Conservation (phyloP, 768 basidiomycete genomes). For the Pulveroboletus sp. region DNA sequence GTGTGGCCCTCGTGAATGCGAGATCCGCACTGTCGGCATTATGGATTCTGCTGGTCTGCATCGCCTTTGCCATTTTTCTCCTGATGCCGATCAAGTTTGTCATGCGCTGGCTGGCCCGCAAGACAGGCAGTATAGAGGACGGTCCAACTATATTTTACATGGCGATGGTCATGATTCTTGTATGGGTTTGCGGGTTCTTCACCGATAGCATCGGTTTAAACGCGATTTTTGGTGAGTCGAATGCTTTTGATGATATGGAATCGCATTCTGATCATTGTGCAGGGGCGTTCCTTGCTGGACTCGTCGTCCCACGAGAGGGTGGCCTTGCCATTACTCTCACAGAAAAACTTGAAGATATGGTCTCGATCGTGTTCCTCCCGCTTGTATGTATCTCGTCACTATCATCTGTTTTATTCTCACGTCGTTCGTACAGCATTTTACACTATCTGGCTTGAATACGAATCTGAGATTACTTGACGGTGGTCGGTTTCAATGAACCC, state of each 20-base stretch:
- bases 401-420: background rate
- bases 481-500: slow-evolving; percentile 37
- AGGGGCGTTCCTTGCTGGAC: slow-evolving; percentile 81
- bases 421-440: slow-evolving; percentile 66
- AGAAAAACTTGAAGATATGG: slow-evolving; percentile 94
- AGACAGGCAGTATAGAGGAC: slow-evolving; percentile 76
- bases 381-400: slow-evolving; percentile 42
- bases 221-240: slow-evolving; percentile 73
- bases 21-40: slow-evolving; percentile 78
- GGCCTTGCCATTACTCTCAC: slow-evolving; percentile 84
- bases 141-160: slow-evolving; percentile 89
- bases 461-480: slow-evolving; percentile 80
- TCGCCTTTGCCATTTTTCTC: slow-evolving; percentile 73
- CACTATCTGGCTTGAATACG: slow-evolving; percentile 86
- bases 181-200: slow-evolving; percentile 88
- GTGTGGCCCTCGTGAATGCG: slow-evolving; percentile 89
- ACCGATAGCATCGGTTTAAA: slow-evolving; percentile 94
- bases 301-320: slow-evolving; percentile 84
- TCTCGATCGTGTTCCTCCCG: slow-evolving; percentile 84
- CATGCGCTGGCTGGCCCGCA: slow-evolving; percentile 68
- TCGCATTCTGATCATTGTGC: background rate
- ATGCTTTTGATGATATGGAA: background rate
- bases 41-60: slow-evolving; percentile 75
- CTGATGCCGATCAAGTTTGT: slow-evolving; percentile 61
- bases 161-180: slow-evolving; percentile 73